Percentiles rank a stretch among this genome's conserved stretches.
These are phyloP conservation scores for Takashimella tepidaria DNA, from an alignment of 1,284 basidiomycete genomes.

Conservation along the genomic window DNA sequence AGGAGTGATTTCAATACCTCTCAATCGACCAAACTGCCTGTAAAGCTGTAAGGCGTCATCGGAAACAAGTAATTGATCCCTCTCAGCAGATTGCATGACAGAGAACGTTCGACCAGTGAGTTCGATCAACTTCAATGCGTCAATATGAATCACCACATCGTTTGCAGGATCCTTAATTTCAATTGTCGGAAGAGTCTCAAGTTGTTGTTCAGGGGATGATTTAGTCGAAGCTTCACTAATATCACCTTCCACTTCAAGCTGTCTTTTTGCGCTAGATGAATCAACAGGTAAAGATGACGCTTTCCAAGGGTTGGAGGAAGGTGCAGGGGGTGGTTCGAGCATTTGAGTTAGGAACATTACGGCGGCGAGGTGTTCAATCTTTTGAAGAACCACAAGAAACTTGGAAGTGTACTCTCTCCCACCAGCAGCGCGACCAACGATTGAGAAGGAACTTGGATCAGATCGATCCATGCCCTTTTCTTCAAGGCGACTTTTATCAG, in stretches of 20 bases:
- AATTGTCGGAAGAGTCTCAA: slow-evolving; percentile 9
- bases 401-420: slow-evolving; percentile 35
- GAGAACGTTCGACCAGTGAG: slow-evolving; percentile 80
- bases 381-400: slow-evolving; percentile 83
- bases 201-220: slow-evolving; percentile 9
- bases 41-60: slow-evolving; percentile 79
- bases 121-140: slow-evolving; percentile 80
- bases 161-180: slow-evolving; percentile 1
- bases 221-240: slow-evolving; percentile 13
- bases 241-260: slow-evolving; percentile 9
- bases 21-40: slow-evolving; percentile 66
- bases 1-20: slow-evolving; percentile 60
- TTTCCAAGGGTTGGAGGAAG: not conserved
- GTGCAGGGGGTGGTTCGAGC: slow-evolving; percentile 42
- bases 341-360: slow-evolving; percentile 54
- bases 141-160: slow-evolving; percentile 45
- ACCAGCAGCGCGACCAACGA: slow-evolving; percentile 22
- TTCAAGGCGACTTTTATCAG: slow-evolving; percentile 11
- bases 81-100: slow-evolving; percentile 71
- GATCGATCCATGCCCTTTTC: not conserved
- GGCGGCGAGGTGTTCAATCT: slow-evolving; percentile 71
- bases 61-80: slow-evolving; percentile 60
- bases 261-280: slow-evolving; percentile 6
- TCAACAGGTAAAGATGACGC: not conserved
- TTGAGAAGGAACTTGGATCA: slow-evolving; percentile 5